phyloP scores from a whole-genome alignment of 257 asterid species.

The Solanum gandarillasii region DNA sequence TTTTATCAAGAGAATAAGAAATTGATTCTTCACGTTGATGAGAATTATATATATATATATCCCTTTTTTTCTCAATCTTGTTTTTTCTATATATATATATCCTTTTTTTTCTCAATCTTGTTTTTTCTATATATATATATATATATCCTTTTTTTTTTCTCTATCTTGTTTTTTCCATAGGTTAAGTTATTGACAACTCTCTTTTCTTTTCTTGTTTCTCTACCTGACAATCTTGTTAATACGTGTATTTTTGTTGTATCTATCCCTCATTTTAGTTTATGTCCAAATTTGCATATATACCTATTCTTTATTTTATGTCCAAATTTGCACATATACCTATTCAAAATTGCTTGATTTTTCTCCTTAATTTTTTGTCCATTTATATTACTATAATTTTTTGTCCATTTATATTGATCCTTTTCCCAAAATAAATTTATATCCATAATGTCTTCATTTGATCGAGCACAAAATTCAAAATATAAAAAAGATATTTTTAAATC shows the following conservation, averaged over 20 bases:
- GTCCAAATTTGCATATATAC: neutral
- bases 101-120: too few relatives aligned
- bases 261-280: neutral
- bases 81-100: too few relatives aligned
- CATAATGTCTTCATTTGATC: neutral
- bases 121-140: too few relatives aligned
- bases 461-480: neutral
- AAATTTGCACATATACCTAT: neutral
- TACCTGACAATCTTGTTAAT: neutral
- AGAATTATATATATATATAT: too few relatives aligned
- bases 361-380: neutral
- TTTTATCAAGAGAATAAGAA: too few relatives aligned
- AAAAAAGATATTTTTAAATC: neutral
- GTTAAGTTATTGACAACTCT: neutral
- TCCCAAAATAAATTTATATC: neutral
- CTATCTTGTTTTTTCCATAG: neutral
- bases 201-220: neutral
- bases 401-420: neutral
- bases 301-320: neutral
- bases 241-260: neutral
- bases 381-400: neutral
- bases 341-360: neutral
- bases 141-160: too few relatives aligned
- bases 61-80: too few relatives aligned
- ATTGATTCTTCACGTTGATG: too few relatives aligned